Evolutionary conservation across 352 stramenopile species (phyloP), one percentile per base, ranked within the genome.

Genomic region (Halophytophthora batemanensis): DNA sequence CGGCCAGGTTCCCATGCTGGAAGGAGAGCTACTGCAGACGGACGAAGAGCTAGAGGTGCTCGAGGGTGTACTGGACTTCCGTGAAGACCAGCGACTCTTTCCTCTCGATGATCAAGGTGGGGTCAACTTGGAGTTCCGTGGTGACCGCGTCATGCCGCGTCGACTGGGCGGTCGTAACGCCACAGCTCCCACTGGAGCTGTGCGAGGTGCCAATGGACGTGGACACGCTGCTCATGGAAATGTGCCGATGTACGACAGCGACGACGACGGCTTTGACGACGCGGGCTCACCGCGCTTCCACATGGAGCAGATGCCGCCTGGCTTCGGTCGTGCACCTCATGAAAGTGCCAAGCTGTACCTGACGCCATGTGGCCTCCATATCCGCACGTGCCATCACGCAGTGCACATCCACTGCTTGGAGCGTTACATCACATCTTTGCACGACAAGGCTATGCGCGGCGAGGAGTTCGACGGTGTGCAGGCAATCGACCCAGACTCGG

Each of bases 401-500:
- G 85, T 95, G 13, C 85, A 95, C 45, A 90, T 92, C 33, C 69
- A 87, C n/a, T 95, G 85, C 38, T 60, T 95, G 19, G 85, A 95
- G 56, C 75, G 79, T 2, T 95, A 95, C 51, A 93, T 95, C 41
- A 80, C 66, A 14, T 93, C 82, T 6, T 58, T 95, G 25, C 82
- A 95, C 53, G 77, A 95, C 37, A 95, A 95, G 46, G 85, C 85
- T 3, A 90, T 90, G 53, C 85, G 82, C 37, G 85, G 85, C 25
- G 85, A 95, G 58, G 85, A 95, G 37, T 95, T 93, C 61, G 85
- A 95, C 54, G 85, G 85, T 10, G 81, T 91, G 50, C 85, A 95
- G 61, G 85, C 85, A 4, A 93, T 95, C 35, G 85, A 95, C 58
- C 80, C 80, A 8, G 85, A 95, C 54, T 90, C 85, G 35, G 74